phyloP scores from a whole-genome alignment of 257 asterid species.

The Nicotiana paniculata region DNA sequence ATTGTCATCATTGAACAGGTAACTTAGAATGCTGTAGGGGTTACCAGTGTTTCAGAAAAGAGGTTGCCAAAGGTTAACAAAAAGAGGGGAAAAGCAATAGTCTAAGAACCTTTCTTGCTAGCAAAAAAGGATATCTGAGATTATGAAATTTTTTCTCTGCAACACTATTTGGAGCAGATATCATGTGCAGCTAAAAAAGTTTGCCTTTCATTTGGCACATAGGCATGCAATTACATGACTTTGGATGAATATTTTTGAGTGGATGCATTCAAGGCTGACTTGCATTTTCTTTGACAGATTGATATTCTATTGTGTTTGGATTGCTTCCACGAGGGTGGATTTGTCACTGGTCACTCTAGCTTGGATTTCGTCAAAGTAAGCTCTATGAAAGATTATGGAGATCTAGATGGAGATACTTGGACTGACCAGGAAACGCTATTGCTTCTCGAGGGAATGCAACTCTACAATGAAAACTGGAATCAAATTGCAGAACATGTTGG shows the following conservation, averaged over 20 bases:
- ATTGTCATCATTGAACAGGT: too few relatives aligned
- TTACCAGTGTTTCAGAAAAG: background rate
- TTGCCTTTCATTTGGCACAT: background rate
- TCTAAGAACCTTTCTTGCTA: slow-evolving; percentile 7
- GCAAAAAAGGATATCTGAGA: background rate
- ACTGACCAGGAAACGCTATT: slow-evolving; percentile 80
- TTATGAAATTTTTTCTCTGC: background rate
- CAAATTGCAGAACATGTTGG: slow-evolving; percentile 91
- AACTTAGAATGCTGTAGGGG: background rate
- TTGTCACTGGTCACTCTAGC: slow-evolving; percentile 88
- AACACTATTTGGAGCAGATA: background rate
- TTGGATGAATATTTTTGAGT: background rate
- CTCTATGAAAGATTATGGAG: slow-evolving; percentile 54
- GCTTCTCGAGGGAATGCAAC: slow-evolving; percentile 89
- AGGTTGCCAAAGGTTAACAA: background rate
- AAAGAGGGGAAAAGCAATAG: background rate
- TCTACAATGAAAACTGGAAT: slow-evolving; percentile 75
- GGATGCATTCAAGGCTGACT: slow-evolving; percentile 17
- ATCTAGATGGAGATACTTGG: slow-evolving; percentile 84
- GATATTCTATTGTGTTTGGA: slow-evolving; percentile 72
- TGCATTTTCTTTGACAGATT: slow-evolving; percentile 48
- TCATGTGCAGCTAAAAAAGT: background rate
- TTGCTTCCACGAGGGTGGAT: slow-evolving; percentile 87
- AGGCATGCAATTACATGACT: background rate
- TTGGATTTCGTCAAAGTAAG: slow-evolving; percentile 73